phyloP scores from a whole-genome alignment of 2,329 filamentous ascomycete species.

The Grosmannia penicillata region DNA sequence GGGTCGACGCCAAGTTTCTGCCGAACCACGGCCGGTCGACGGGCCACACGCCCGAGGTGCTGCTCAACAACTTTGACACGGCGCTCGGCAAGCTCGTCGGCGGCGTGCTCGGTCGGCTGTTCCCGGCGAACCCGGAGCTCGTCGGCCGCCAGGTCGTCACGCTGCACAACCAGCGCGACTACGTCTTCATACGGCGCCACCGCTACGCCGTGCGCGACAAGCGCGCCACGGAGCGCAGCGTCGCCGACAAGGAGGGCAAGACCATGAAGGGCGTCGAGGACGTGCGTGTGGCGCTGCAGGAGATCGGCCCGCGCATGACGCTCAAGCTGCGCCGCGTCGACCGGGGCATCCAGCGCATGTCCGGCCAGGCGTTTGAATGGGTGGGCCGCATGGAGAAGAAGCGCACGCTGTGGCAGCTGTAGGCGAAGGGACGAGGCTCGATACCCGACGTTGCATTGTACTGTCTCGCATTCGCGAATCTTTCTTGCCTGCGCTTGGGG shows the following conservation, averaged over 20 bases:
- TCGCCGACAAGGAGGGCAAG: slow-evolving; percentile 68
- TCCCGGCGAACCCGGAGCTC: slow-evolving; percentile 58
- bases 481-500: too few species aligned
- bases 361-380: slow-evolving; percentile 78
- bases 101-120: slow-evolving; percentile 65
- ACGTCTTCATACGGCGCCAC: slow-evolving; percentile 83
- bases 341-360: slow-evolving; percentile 58
- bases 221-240: slow-evolving; percentile 70
- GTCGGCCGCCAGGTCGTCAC: slow-evolving; percentile 82
- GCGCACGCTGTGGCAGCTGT: slow-evolving; percentile 86
- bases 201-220: slow-evolving; percentile 90
- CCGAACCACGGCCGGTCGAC: slow-evolving; percentile 82
- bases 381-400: slow-evolving; percentile 90
- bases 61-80: slow-evolving; percentile 89
- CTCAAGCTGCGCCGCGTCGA: slow-evolving; percentile 84
- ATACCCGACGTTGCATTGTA: not conserved
- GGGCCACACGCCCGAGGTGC: slow-evolving; percentile 76
- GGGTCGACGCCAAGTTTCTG: slow-evolving; percentile 74
- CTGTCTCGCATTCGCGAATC: too few species aligned
- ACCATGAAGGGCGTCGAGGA: slow-evolving; percentile 73
- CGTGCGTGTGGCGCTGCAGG: slow-evolving; percentile 77
- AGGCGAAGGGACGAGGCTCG: not conserved
- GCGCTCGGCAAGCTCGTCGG: slow-evolving; percentile 80
- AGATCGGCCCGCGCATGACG: slow-evolving; percentile 60
- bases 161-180: slow-evolving; percentile 88